phyloP scores from a whole-genome alignment of 2,329 filamentous ascomycete species.

The Aspergillus flavus region DNA sequence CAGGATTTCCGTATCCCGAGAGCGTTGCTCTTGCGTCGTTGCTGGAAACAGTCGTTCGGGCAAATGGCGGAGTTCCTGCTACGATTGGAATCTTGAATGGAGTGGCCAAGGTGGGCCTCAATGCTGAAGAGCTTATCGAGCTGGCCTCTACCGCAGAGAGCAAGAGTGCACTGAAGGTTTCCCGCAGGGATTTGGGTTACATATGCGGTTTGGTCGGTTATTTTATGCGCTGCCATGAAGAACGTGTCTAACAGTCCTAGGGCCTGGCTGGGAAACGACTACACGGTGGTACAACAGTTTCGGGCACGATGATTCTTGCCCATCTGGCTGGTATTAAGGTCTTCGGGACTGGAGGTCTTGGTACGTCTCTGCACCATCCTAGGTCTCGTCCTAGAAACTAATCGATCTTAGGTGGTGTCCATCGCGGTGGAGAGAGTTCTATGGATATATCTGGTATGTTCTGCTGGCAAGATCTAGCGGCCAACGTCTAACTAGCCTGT shows the following conservation, averaged over 20 bases:
- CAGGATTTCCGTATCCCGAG: conserved; percentile 70
- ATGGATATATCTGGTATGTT: conserved; percentile 76
- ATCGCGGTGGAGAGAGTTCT: conserved; percentile 80
- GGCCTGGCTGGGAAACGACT: conserved; percentile 67
- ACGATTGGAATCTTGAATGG: conserved; percentile 88
- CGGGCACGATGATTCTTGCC: conserved; percentile 89
- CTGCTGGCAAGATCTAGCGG: background rate
- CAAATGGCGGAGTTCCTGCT: conserved; percentile 80
- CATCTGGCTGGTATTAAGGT: conserved; percentile 84
- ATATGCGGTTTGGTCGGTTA: conserved; percentile 71
- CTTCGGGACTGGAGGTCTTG: conserved; percentile 92
- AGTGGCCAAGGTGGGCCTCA: conserved; percentile 77
- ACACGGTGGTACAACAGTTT: conserved; percentile 90
- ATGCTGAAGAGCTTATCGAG: conserved; percentile 68
- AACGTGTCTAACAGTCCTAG: conserved; percentile 39
- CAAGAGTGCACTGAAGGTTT: conserved; percentile 75
- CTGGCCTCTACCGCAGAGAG: conserved; percentile 68
- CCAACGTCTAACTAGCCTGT: conserved; percentile 1
- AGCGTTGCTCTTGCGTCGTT: conserved; percentile 75
- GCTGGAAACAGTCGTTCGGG: conserved; percentile 79
- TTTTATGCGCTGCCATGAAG: background rate
- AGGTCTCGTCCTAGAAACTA: conserved; percentile 11
- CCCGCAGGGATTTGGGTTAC: conserved; percentile 81
- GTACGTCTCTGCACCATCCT: conserved; percentile 26
- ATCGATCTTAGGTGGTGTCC: conserved; percentile 68